Percentiles rank a stretch among this genome's conserved stretches.
Conservation (phyloP, 495 filamentous ascomycete genomes). For the Penicillium desertorum region DNA sequence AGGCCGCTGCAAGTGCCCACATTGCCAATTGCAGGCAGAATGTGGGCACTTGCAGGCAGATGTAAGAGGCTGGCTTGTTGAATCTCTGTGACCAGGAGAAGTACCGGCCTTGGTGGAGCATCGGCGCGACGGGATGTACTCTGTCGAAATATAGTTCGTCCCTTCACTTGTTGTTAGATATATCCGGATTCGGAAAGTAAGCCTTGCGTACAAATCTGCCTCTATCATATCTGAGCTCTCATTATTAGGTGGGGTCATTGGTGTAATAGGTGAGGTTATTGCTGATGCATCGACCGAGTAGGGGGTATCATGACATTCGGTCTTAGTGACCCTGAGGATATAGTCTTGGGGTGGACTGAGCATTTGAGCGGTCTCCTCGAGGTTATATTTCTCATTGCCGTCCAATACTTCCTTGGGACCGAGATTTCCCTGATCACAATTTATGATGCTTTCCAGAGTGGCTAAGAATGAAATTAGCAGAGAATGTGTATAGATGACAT, state of each 20-base stretch:
- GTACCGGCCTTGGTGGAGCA: constrained; percentile 51
- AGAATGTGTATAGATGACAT: neutral
- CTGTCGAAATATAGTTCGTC: constrained; percentile 61
- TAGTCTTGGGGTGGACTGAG: constrained; percentile 2
- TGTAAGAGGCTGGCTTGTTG: constrained; percentile 31
- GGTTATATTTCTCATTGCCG: neutral
- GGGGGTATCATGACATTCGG: neutral
- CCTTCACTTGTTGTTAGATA: constrained; percentile 35
- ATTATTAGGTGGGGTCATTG: neutral
- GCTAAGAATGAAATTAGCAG: neutral
- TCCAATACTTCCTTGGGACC: neutral
- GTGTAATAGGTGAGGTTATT: neutral
- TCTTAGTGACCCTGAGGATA: neutral
- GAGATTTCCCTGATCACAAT: neutral
- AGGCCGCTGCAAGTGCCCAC: constrained; percentile 54
- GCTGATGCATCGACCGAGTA: neutral
- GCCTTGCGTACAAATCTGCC: constrained; percentile 2
- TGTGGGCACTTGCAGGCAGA: constrained; percentile 52
- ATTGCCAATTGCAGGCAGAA: constrained; percentile 55
- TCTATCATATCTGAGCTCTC: constrained; percentile 10
- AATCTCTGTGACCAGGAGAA: constrained; percentile 35
- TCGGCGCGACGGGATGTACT: constrained; percentile 54
- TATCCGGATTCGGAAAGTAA: neutral
- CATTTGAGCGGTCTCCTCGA: neutral
- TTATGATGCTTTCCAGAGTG: constrained; percentile 14